These are phyloP conservation scores for Pseudonectria foliicola DNA, from an alignment of 2,329 filamentous ascomycete genomes.

Conservation along the genomic window DNA sequence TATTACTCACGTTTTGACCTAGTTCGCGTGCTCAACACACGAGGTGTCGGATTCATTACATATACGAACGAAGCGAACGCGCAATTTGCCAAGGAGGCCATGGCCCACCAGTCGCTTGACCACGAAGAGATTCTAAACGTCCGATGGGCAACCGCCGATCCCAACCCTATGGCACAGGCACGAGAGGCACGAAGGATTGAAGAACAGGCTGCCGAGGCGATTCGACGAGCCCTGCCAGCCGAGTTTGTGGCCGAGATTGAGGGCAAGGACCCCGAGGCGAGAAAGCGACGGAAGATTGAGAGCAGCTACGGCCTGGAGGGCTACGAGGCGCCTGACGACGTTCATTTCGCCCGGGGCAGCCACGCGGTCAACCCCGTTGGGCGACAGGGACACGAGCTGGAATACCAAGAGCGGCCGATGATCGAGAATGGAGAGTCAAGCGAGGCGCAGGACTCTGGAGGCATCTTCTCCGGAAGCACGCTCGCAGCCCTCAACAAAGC, in stretches of 20 bases:
- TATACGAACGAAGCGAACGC: conserved; percentile 86
- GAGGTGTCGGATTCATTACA: conserved; percentile 92
- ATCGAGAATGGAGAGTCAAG: conserved; percentile 48
- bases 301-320: conserved; percentile 82
- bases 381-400: conserved; percentile 53
- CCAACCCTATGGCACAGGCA: conserved; percentile 90
- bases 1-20: conserved; percentile 9
- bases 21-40: conserved; percentile 74
- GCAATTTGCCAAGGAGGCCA: conserved; percentile 88
- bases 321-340: conserved; percentile 88
- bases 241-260: conserved; percentile 93
- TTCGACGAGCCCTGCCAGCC: conserved; percentile 77
- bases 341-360: conserved; percentile 81
- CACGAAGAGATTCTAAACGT: conserved; percentile 92
- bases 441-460: conserved; percentile 36
- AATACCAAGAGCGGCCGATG: conserved; percentile 54
- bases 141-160: conserved; percentile 92
- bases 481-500: conserved; percentile 66
- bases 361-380: conserved; percentile 56
- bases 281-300: conserved; percentile 84
- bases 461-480: conserved; percentile 77
- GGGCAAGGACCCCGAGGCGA: conserved; percentile 77
- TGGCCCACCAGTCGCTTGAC: conserved; percentile 90
- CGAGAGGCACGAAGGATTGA: conserved; percentile 83
- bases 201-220: conserved; percentile 92